Conservation (phyloP, 179 eudicot species). For the Pouteria campechiana region DNA sequence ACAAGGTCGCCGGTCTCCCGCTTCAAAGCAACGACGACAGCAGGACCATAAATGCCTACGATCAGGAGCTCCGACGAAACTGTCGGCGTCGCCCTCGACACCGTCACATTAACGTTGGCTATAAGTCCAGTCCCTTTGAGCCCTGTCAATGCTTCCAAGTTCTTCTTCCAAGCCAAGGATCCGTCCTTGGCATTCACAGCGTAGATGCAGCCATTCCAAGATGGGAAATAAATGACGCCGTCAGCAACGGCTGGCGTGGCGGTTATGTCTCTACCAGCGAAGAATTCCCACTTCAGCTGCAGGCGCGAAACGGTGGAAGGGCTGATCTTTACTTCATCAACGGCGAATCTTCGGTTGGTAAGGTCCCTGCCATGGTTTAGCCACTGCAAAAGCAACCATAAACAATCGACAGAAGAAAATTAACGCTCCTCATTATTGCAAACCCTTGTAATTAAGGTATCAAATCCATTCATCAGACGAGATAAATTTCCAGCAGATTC, state of each 20-base stretch:
- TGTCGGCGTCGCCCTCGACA: slow-evolving; percentile 33
- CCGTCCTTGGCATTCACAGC: slow-evolving; percentile 40
- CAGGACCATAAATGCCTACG: slow-evolving; percentile 37
- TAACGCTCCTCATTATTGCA: too few species aligned
- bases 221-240: slow-evolving; percentile 38
- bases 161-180: slow-evolving; percentile 28
- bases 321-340: slow-evolving; percentile 17
- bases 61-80: slow-evolving; percentile 21
- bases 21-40: slow-evolving; percentile 22
- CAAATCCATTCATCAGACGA: too few species aligned
- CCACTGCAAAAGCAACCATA: slow-evolving; percentile 41
- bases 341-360: slow-evolving; percentile 23
- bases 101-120: slow-evolving; percentile 26
- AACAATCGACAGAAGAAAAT: too few species aligned
- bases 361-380: slow-evolving; percentile 38
- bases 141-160: slow-evolving; percentile 25
- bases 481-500: too few species aligned
- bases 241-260: slow-evolving; percentile 42
- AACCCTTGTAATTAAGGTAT: too few species aligned
- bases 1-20: slow-evolving; percentile 22
- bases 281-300: slow-evolving; percentile 31
- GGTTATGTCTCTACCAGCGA: slow-evolving; percentile 37
- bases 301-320: slow-evolving; percentile 13
- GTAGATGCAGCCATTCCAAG: slow-evolving; percentile 48
- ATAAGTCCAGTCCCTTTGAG: slow-evolving; percentile 11